Evolutionary conservation across 2,329 filamentous ascomycete species (phyloP).

Genomic region (Aspergillus vadensis): DNA sequence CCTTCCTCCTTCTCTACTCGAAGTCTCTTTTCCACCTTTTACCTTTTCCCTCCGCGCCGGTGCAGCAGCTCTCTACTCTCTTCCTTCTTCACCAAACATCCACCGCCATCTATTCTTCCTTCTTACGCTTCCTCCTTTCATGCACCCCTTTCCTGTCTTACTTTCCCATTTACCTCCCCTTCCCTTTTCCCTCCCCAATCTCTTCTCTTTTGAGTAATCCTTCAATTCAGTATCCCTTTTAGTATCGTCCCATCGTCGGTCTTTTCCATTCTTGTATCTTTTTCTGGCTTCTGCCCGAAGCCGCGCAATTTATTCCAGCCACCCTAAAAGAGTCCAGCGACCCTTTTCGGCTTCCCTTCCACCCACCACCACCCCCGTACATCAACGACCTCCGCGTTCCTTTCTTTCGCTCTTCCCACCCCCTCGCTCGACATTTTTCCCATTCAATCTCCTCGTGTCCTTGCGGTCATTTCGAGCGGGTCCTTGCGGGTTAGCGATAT

Average conservation of each 20-base stretch:
- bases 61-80: conserved; percentile 17
- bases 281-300: conserved; percentile 26
- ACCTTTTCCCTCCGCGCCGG: conserved; percentile 14
- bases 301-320: conserved; percentile 40
- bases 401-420: conserved; percentile 22
- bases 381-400: conserved; percentile 19
- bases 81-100: conserved; percentile 11
- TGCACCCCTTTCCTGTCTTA: conserved; percentile 26
- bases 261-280: conserved; percentile 24
- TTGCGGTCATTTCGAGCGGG: conserved; percentile 23
- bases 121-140: conserved; percentile 24
- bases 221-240: conserved; percentile 19
- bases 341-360: conserved; percentile 37
- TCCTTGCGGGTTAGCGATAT: conserved; percentile 20
- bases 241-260: conserved; percentile 15
- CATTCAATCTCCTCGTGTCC: conserved; percentile 25
- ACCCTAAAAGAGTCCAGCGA: conserved; percentile 24
- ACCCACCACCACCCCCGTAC: conserved; percentile 5
- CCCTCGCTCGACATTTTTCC: conserved; percentile 22
- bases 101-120: conserved; percentile 15
- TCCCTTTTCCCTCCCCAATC: conserved; percentile 7
- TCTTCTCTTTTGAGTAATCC: conserved; percentile 13
- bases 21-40: conserved; percentile 21
- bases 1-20: conserved; percentile 14
- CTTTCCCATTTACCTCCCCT: conserved; percentile 23